Base-by-base conservation (phyloP, 148 eudicot genomes). In the Rhododendron ferrugineum region DNA sequence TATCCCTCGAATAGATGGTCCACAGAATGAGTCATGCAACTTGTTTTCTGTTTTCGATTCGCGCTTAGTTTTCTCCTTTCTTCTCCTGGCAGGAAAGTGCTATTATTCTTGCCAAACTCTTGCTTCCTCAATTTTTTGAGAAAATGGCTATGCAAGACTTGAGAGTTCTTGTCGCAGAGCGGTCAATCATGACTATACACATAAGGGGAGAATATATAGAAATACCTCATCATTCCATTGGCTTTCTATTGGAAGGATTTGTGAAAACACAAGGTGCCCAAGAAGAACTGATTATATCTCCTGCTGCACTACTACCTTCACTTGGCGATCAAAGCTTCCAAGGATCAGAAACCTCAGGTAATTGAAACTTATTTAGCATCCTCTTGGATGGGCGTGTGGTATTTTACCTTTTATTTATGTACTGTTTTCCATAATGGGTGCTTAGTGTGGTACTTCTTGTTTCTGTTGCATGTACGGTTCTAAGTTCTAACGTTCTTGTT, bases 61-160 rank as follows among this genome's bases (percentile, higher is more conserved):
- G 66, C 26, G 47, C 28, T 62, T 72, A 13, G 16, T 13, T 23
- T 49, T 32, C 4, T 28, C 49, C 4, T 68, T 70, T 22, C 68
- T 15, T 60, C 30, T 82, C 80, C 64, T 73, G 82, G 84, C 95
- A 97, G 99, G 99, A 97, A 93, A 94, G 98, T 90, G 91, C 85
- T 32, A 95, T 91, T 44, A 87, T 89, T 40, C 96, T 97, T 80
- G 90, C 94, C 78, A 97, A 95, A 88, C 74, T 95, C 86, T 85
- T 95, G 91, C 92, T 94, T 87, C 99, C 99, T 84, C 94, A 88
- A 82, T 74, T 93, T 52, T 94, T 95, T 86, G 98, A 95, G 84
- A 93, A 89, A 88, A 91, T 90, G 90, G 80, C 98, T 72, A 94
- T 95, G 96, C 97, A 93, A 86, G 98, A 97, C 76, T 74, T 97